Evolutionary conservation across 495 filamentous ascomycete species (phyloP).

Genomic region (Penicillium longicatenatum): DNA sequence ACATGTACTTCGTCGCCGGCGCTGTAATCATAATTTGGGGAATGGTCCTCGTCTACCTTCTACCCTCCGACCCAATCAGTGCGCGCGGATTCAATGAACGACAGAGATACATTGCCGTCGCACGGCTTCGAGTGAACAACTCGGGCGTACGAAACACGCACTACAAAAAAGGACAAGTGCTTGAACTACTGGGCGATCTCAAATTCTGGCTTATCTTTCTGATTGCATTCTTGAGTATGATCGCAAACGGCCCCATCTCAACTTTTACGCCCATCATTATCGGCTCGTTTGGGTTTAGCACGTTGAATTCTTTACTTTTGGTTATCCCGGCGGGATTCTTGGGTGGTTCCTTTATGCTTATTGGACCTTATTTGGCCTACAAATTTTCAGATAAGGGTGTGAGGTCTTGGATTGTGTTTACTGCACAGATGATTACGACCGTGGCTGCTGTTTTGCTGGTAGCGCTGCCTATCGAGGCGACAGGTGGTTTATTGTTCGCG

Average conservation of each 20-base stretch:
- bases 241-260: constrained; percentile 45
- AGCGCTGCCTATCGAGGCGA: constrained; percentile 31
- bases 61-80: constrained; percentile 49
- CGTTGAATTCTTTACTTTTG: constrained; percentile 46
- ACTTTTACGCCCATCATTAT: constrained; percentile 46
- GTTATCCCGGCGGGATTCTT: constrained; percentile 41
- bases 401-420: constrained; percentile 7
- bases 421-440: constrained; percentile 26
- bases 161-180: constrained; percentile 52
- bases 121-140: constrained; percentile 47
- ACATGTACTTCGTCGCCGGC: constrained; percentile 33
- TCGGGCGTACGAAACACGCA: constrained; percentile 50
- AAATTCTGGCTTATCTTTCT: constrained; percentile 48
- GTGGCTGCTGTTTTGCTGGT: constrained; percentile 37
- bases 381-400: constrained; percentile 4
- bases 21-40: constrained; percentile 28
- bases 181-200: constrained; percentile 44
- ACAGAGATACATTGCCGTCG: constrained; percentile 52
- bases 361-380: constrained; percentile 35
- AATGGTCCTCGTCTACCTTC: constrained; percentile 34
- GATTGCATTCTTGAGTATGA: constrained; percentile 43
- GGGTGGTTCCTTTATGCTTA: constrained; percentile 38
- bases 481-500: constrained; percentile 44
- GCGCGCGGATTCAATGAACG: constrained; percentile 41
- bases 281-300: constrained; percentile 45